Evolutionary conservation across 805 yeast genomes (phyloP), one percentile per base, ranked within the genome.

Genomic region (Yamadazyma akitaensis): DNA sequence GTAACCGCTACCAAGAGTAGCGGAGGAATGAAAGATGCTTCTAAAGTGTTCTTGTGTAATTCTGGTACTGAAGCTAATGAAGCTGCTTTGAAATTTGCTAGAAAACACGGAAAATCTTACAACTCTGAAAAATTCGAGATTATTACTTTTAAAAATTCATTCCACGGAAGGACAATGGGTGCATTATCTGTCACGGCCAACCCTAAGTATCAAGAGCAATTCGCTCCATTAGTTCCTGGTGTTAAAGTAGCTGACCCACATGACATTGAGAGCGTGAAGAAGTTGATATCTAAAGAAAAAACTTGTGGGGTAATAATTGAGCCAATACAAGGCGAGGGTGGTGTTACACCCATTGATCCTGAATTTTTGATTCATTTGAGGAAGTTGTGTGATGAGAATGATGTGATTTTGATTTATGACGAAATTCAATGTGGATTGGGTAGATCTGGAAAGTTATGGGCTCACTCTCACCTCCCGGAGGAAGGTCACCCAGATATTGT

Each of bases 241-340:
- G 86, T 90, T 44, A 72, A 75, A 49, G 80, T 80, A 32, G 95
- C 92, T 17, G 72, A 72, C 47, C 74, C 85, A 45, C 77, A 76
- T 51, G 82, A 83, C 56, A 70, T 84, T 34, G 76, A 70, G 40
- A 75, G 85, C 18, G 84, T 89, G 10, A 75, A 80, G 53, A 60
- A 66, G 7, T 62, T 78, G 36, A 77, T 86, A 39, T 71, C 75
- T 51, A 62, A 62, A 50, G 82, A 79, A 2, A 80, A 81, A 53
- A 84, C 91, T 1, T 88, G 96, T 56, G 99, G 91, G 44, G 94
- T 94, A 26, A 94, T 94, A 46, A 83, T 94, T 33, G 99, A 94
- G 68, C 99, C 99, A 18, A 84, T 94, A 49, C 99, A 94, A 72
- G 99, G 98, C 55, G 99, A 92, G 70, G 98, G 99, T 48, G 99